Evolutionary conservation across 1,284 basidiomycete species (phyloP).

Genomic region (Ustilago hordei): DNA sequence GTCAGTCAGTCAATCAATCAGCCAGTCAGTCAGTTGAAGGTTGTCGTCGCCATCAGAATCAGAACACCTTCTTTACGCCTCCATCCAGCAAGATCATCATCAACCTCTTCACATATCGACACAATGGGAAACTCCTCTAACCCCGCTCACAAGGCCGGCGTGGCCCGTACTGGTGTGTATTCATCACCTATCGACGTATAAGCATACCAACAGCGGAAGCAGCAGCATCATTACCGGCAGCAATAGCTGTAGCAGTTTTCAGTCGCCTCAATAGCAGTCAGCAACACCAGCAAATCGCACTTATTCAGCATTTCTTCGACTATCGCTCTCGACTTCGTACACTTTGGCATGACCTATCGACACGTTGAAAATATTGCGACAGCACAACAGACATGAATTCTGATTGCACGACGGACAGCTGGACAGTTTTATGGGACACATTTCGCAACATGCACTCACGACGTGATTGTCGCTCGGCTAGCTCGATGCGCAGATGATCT

Average conservation of each 20-base stretch:
- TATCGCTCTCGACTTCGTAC: constrained; percentile 1
- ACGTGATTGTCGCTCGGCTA: too few species aligned
- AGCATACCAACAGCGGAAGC: constrained; percentile 10
- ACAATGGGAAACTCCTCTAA: constrained; percentile 67
- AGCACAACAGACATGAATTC: not conserved
- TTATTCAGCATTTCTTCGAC: not conserved
- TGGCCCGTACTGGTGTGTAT: constrained; percentile 63
- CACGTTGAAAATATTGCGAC: not conserved
- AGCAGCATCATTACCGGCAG: constrained; percentile 10
- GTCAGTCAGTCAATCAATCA: not conserved
- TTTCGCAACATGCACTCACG: too few species aligned
- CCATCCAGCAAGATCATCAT: constrained; percentile 56
- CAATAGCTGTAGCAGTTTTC: constrained; percentile 10
- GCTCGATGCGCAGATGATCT: too few species aligned
- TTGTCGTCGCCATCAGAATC: constrained; percentile 40
- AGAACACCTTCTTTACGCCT: constrained; percentile 21
- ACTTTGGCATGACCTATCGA: not conserved
- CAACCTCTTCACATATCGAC: constrained; percentile 42
- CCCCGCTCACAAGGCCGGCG: constrained; percentile 68
- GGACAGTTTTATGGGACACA: too few species aligned
- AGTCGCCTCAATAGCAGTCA: constrained; percentile 5
- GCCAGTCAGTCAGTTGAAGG: not conserved
- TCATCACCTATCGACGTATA: constrained; percentile 8
- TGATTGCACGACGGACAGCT: too few species aligned
- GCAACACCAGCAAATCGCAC: not conserved